Evolutionary conservation across 208 protist species (phyloP).

Genomic region (Trypanosoma caninum): DNA sequence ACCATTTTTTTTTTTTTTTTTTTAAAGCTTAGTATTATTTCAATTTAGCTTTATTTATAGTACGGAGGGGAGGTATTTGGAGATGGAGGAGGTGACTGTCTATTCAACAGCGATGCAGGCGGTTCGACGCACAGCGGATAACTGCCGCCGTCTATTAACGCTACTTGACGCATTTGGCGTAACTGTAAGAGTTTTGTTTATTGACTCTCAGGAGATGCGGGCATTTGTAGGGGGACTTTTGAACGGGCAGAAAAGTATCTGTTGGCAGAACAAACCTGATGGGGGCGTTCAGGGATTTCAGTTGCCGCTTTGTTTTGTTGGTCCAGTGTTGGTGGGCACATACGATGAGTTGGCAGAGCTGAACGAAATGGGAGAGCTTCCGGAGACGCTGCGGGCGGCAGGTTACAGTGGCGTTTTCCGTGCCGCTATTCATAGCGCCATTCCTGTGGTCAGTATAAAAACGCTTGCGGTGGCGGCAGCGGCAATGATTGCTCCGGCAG

Average conservation of each 20-base stretch:
- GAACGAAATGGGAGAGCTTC: constrained; percentile 13
- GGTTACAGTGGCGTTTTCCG: constrained; percentile 16
- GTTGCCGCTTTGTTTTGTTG: constrained; percentile 25
- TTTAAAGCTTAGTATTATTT: too few species aligned
- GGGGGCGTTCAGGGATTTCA: not conserved
- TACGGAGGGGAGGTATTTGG: not conserved
- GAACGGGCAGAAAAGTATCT: not conserved
- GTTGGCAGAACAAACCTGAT: not conserved
- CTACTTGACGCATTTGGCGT: constrained; percentile 27
- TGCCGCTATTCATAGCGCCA: not conserved
- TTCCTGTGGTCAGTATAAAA: not conserved
- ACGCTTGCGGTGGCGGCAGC: not conserved
- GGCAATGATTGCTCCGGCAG: not conserved
- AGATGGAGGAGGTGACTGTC: constrained; percentile 22
- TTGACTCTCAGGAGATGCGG: constrained; percentile 18
- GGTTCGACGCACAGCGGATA: constrained; percentile 20
- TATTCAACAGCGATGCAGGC: constrained; percentile 20
- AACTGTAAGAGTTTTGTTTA: constrained; percentile 1
- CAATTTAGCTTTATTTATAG: constrained; percentile 10
- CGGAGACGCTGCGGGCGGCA: constrained; percentile 6
- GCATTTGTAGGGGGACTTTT: constrained; percentile 14
- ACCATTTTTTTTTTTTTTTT: too few species aligned
- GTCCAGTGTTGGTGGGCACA: constrained; percentile 15
- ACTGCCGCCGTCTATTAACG: constrained; percentile 18
- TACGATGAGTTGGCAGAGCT: constrained; percentile 14